Evolutionary conservation across 257 asterid species (phyloP).

Genomic region (Solanum bukasovii): DNA sequence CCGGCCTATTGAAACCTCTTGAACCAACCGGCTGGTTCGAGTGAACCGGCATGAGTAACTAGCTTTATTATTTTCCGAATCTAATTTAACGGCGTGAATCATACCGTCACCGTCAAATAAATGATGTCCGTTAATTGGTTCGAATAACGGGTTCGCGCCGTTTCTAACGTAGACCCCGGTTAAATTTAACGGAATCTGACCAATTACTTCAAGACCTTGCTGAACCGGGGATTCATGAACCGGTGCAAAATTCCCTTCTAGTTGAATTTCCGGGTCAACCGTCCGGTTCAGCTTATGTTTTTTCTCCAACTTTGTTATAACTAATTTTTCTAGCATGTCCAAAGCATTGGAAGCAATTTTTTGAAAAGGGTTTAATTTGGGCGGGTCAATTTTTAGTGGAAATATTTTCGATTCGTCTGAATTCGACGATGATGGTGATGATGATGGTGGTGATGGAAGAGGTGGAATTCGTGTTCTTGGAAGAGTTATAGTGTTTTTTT

Average conservation of each 20-base stretch:
- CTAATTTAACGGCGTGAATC: slow-evolving; percentile 44
- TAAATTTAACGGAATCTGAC: slow-evolving; percentile 29
- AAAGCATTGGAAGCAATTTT: slow-evolving; percentile 32
- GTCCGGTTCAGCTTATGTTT: slow-evolving; percentile 27
- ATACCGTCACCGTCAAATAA: slow-evolving; percentile 67
- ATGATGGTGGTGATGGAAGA: not conserved
- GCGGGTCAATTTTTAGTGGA: not conserved
- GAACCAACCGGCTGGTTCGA: slow-evolving; percentile 29
- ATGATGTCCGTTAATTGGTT: slow-evolving; percentile 49
- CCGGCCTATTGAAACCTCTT: slow-evolving; percentile 34
- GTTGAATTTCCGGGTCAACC: slow-evolving; percentile 46
- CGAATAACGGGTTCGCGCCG: slow-evolving; percentile 44
- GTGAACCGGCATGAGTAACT: slow-evolving; percentile 52
- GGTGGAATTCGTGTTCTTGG: not conserved
- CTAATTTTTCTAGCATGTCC: slow-evolving; percentile 27
- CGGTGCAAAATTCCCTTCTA: slow-evolving; percentile 52
- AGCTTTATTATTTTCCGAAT: slow-evolving; percentile 11
- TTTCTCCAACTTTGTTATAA: slow-evolving; percentile 20
- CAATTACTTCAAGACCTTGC: slow-evolving; percentile 36
- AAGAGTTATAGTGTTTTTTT: not conserved
- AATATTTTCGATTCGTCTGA: not conserved
- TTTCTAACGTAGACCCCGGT: slow-evolving; percentile 46
- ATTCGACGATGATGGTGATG: not conserved
- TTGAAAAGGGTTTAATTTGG: slow-evolving; percentile 27
- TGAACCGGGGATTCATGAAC: slow-evolving; percentile 49